These are phyloP conservation scores for Delitschia confertaspora DNA, from an alignment of 495 filamentous ascomycete genomes.

Conservation along the genomic window DNA sequence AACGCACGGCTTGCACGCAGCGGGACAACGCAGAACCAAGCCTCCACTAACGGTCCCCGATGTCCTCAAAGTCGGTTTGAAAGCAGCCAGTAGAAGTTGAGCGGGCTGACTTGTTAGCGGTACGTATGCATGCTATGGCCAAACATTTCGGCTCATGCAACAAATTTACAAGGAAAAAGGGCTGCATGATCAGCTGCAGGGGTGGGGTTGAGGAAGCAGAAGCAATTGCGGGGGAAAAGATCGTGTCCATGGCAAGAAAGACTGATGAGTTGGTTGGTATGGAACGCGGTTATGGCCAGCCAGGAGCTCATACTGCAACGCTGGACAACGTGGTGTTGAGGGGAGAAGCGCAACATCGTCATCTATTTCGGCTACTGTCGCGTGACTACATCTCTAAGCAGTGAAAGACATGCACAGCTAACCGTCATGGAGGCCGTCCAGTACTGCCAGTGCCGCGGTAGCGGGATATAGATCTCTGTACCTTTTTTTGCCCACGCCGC, in stretches of 20 bases:
- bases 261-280: neutral
- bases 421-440: too few relatives aligned
- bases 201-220: constrained; percentile 23
- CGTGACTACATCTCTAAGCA: too few relatives aligned
- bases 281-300: too few relatives aligned
- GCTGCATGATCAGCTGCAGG: constrained; percentile 32
- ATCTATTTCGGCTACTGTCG: too few relatives aligned
- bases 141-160: constrained; percentile 21
- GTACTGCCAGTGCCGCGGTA: too few relatives aligned
- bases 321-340: too few relatives aligned
- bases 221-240: constrained; percentile 29
- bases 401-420: too few relatives aligned
- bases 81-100: constrained; percentile 10
- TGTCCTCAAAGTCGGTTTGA: constrained; percentile 2
- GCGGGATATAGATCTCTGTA: too few relatives aligned
- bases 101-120: constrained; percentile 16
- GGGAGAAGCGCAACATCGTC: too few relatives aligned
- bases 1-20: constrained; percentile 12
- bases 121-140: constrained; percentile 1
- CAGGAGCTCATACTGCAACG: too few relatives aligned
- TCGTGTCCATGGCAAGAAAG: constrained; percentile 1
- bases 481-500: too few relatives aligned
- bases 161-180: constrained; percentile 25
- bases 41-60: constrained; percentile 11
- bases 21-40: constrained; percentile 25